Conservation (phyloP, 805 yeast genomes). For the Teunomyces gatunensis region DNA sequence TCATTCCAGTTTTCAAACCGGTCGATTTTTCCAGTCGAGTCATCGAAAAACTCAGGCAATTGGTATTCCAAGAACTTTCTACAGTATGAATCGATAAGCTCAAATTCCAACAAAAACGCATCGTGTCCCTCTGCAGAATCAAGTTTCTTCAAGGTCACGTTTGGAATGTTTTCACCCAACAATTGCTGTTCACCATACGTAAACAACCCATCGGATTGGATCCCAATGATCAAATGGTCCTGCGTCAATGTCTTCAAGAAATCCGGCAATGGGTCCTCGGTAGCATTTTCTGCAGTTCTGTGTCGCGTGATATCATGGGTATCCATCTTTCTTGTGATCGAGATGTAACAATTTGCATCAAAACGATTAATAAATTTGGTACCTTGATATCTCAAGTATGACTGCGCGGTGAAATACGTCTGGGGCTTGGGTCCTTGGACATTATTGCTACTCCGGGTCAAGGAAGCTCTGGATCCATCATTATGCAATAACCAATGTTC, state of each 20-base stretch:
- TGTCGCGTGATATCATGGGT: slow-evolving; percentile 93
- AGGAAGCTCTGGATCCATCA: slow-evolving; percentile 58
- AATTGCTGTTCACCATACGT: slow-evolving; percentile 89
- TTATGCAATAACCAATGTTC: slow-evolving; percentile 85
- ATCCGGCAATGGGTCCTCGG: slow-evolving; percentile 33
- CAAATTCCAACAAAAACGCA: slow-evolving; percentile 90
- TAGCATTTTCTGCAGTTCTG: slow-evolving; percentile 45
- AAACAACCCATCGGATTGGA: slow-evolving; percentile 88
- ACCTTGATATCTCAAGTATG: slow-evolving; percentile 92
- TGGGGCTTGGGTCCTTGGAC: slow-evolving; percentile 37
- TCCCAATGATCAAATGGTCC: slow-evolving; percentile 85
- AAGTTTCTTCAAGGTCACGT: slow-evolving; percentile 65
- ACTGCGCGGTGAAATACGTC: slow-evolving; percentile 88
- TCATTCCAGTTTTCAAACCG: slow-evolving; percentile 42
- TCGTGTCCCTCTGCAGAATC: slow-evolving; percentile 97
- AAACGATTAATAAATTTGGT: slow-evolving; percentile 84
- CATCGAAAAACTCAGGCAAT: slow-evolving; percentile 56
- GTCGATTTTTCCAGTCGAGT: slow-evolving; percentile 39
- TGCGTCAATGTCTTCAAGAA: slow-evolving; percentile 61
- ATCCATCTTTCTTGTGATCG: slow-evolving; percentile 89
- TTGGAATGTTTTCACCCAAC: slow-evolving; percentile 71
- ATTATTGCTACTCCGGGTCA: slow-evolving; percentile 7
- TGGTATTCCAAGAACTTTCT: slow-evolving; percentile 59
- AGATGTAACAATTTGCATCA: slow-evolving; percentile 95
- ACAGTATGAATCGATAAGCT: slow-evolving; percentile 70